Base-by-base conservation (phyloP, 2,329 filamentous ascomycete species). In the Fusarium sp. region DNA sequence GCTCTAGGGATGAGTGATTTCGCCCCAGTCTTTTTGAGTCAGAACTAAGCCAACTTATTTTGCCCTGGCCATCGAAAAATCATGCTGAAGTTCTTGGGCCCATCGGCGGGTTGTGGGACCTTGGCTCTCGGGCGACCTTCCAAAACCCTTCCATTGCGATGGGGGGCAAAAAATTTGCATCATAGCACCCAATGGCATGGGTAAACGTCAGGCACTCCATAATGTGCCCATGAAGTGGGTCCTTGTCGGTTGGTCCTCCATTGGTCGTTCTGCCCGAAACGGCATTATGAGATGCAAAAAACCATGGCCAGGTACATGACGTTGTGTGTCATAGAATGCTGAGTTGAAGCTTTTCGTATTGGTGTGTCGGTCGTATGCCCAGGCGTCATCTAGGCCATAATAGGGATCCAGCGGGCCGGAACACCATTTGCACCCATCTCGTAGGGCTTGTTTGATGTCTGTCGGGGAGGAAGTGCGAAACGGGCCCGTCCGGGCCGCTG, bases 401-500 rank as follows among this genome's bases (percentile, higher is more conserved):
- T 58, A 16, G 85, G 77, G 62, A 87, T 81, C 88, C 88, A 91
- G 71, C 88, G 81, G 20, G 82, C 80, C 20, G 88, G 88, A 34
- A 90, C 83, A 30, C 88, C 88, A 63, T 88, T 84, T 36, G 83
- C 71, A 37, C 85, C 82, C 63, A 89, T 82, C 62, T 85, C 84
- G 77, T 90, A 89, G 12, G 83, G 81, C 72, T 82, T 86, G 37
- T 79, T 79, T 58, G 80, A 80, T 37, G 83, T 78, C 75, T 88
- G 88, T 66, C 89, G 83, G n/a, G 89, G 88, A 11, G 89, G 89
- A n/a, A 91, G 81, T 9, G 88, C 85, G 84, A 89, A 90, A 46
- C 87, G 85, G n/a, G 89, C 89, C 49, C 89, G 85, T 30, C 89
- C 89, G n/a, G 89, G 88, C 57, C 85, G 85, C 67, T 88, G 85